These are phyloP conservation scores for Citrus inodora DNA, from an alignment of 345 rosid species.

Conservation along the genomic window DNA sequence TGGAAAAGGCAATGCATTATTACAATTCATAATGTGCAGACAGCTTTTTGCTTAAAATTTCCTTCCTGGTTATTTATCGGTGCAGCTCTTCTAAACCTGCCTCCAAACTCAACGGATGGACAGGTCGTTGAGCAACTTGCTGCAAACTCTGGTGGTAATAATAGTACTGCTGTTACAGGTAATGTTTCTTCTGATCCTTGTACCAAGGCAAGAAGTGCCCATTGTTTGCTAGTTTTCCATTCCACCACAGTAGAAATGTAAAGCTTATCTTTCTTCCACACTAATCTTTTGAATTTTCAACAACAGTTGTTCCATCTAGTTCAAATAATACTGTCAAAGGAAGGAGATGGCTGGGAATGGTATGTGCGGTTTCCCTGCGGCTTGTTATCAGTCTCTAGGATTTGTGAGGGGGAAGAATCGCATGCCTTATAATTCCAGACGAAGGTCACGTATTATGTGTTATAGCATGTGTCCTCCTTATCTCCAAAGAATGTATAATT, in stretches of 20 bases:
- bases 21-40: too few species aligned
- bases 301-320: neutral
- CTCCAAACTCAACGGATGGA: slow-evolving; percentile 25
- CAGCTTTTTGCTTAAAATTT: too few species aligned
- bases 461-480: neutral
- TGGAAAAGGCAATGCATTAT: too few species aligned
- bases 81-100: neutral
- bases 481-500: neutral
- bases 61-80: too few species aligned
- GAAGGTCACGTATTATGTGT: neutral
- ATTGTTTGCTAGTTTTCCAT: too few species aligned
- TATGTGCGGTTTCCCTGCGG: neutral
- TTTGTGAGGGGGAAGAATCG: neutral
- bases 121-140: neutral
- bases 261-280: too few species aligned
- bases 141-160: neutral
- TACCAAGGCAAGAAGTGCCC: neutral
- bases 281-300: too few species aligned
- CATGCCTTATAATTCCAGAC: neutral
- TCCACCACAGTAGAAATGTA: too few species aligned
- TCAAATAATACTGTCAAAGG: neutral
- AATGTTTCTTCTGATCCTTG: neutral
- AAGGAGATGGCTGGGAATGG: neutral
- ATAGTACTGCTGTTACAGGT: neutral
- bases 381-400: neutral